These are phyloP conservation scores for Coffea canephora DNA, from an alignment of 257 asterid species.

Conservation along the genomic window DNA sequence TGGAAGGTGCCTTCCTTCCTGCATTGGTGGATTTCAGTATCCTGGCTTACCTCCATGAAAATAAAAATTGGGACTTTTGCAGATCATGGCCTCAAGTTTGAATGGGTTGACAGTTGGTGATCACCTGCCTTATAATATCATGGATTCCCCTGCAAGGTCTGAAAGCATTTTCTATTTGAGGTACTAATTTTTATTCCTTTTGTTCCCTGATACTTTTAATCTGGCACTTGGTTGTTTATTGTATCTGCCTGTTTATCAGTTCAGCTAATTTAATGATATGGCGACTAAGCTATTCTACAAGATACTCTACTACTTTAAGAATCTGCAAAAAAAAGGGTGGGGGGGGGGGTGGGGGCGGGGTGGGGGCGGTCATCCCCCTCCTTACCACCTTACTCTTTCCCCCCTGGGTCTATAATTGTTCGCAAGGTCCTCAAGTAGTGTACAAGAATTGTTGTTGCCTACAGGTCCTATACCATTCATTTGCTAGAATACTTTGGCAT, in stretches of 20 bases:
- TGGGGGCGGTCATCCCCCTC: too few relatives aligned
- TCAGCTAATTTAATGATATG: not conserved
- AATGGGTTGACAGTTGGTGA: constrained; percentile 93
- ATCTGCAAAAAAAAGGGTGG: too few relatives aligned
- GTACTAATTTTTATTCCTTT: constrained; percentile 21
- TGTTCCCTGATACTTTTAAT: not conserved
- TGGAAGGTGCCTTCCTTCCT: not conserved
- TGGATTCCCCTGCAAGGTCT: constrained; percentile 78
- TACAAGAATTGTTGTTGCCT: too few relatives aligned
- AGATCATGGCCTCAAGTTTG: constrained; percentile 98
- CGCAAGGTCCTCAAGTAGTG: too few relatives aligned
- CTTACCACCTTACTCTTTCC: too few relatives aligned
- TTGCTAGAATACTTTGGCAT: too few relatives aligned
- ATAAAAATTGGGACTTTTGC: constrained; percentile 26
- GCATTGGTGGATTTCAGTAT: not conserved
- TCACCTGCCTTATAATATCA: constrained; percentile 54
- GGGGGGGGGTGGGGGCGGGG: too few relatives aligned
- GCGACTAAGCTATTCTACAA: not conserved
- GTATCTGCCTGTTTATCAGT: not conserved
- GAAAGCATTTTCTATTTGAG: constrained; percentile 62
- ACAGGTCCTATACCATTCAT: too few relatives aligned
- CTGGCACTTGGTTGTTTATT: not conserved
- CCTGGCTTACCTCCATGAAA: not conserved
- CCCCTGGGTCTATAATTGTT: too few relatives aligned
- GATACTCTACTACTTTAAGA: not conserved